Conservation (phyloP, 2,329 filamentous ascomycete genomes). For the Aspergillus fumigatiaffinis region DNA sequence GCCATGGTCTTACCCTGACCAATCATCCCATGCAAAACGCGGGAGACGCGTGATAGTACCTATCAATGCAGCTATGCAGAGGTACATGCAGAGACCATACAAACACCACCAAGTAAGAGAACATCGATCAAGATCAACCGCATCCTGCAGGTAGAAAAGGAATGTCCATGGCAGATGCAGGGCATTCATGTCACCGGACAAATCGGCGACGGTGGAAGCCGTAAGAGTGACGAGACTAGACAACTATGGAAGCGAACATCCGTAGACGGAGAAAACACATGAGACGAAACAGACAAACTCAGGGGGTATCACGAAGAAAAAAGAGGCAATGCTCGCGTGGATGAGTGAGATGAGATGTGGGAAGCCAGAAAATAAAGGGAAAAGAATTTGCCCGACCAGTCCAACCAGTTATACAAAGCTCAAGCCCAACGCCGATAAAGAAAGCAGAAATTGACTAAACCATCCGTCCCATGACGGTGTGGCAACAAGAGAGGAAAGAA, state of each 20-base stretch:
- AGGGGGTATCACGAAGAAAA: constrained; percentile 28
- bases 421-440: not conserved
- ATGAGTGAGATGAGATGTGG: not conserved
- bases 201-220: not conserved
- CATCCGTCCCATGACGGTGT: not conserved
- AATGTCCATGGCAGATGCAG: too few species aligned
- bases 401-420: not conserved
- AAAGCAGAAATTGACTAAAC: not conserved
- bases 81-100: not conserved
- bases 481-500: not conserved
- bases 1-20: too few species aligned
- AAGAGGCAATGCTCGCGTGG: not conserved
- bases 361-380: not conserved
- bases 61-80: not conserved
- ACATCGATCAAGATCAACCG: not conserved
- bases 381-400: not conserved
- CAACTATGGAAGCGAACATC: not conserved
- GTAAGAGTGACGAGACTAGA: not conserved
- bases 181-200: not conserved
- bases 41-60: not conserved
- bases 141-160: not conserved
- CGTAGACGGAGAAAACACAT: constrained; percentile 2
- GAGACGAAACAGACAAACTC: constrained; percentile 1
- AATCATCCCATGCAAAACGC: not conserved
- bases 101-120: not conserved